Base-by-base conservation (phyloP, 164 flowering plant species). In the Saururus chinensis region DNA sequence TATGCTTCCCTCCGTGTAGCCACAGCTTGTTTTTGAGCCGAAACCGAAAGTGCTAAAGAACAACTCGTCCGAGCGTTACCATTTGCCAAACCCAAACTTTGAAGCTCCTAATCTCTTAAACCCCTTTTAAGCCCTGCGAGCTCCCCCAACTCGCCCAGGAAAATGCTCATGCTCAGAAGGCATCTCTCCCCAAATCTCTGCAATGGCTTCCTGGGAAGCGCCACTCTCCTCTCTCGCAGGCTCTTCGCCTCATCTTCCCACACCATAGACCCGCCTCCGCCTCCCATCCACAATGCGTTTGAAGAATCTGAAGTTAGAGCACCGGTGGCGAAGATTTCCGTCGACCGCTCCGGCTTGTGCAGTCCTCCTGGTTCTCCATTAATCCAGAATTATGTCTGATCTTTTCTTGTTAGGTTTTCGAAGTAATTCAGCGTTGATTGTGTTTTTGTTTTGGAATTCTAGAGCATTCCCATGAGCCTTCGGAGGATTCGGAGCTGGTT, bases 391-490 rank as follows among this genome's bases (percentile, higher is more conserved):
- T 56, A 8, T 12, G 22, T 63, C 2, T 64, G 24, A 65, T 19
- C 7, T 41, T 19, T 35, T 42, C 25, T 40, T 52, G 20, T 24
- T 11, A 5, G 22, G n/a, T 21, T 37, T 37, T 12, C 24, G 17
- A 56, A 42, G 22, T 30, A 30, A 59, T 45, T 12, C 2, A 12
- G 17, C 17, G 11, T 8, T 48, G 14, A 0, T 16, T 56, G 45
- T 19, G 19, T n/a, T 23, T 56, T 19, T 20, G 22, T n/a, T 62
- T 26, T 35, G 13, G 19, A 30, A 21, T 61, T 73, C 65, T 76
- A 87, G 98, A 82, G 75, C 97, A 90, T 73, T 84, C 87, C 11
- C 97, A 88, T 73, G 86, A 70, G 51, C 77, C 80, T 0, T 66
- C 76, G 30, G 55, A 80, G 22, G 90, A 82, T 67, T 80, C 97